Percentiles rank a stretch among this genome's conserved stretches.
Evolutionary conservation across 352 stramenopile species (phyloP).

Genomic region (Salisapilia sapeloensis): DNA sequence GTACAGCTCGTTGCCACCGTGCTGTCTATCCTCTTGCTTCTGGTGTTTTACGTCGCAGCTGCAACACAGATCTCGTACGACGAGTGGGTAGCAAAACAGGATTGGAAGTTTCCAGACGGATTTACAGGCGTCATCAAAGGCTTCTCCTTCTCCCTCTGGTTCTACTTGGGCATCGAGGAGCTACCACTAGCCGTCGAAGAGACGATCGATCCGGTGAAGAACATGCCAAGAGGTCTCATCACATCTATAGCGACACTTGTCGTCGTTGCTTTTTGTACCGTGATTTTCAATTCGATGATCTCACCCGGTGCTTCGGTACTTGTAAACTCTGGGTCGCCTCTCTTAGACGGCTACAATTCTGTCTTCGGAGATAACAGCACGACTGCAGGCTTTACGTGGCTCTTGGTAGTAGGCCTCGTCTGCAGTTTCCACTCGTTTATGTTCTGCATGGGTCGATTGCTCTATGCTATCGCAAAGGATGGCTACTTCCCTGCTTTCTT

Average conservation of each 20-base stretch:
- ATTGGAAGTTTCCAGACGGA: slow-evolving; percentile 26
- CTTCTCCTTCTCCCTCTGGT: slow-evolving; percentile 51
- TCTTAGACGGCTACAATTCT: slow-evolving; percentile 40
- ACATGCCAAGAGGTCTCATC: slow-evolving; percentile 36
- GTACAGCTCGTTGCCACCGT: slow-evolving; percentile 36
- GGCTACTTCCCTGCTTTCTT: slow-evolving; percentile 33
- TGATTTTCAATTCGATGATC: slow-evolving; percentile 55
- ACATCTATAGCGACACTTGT: slow-evolving; percentile 36
- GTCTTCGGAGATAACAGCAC: slow-evolving; percentile 53
- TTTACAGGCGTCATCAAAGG: slow-evolving; percentile 31
- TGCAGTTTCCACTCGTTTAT: slow-evolving; percentile 62
- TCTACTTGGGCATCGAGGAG: slow-evolving; percentile 55
- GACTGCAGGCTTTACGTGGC: slow-evolving; percentile 48
- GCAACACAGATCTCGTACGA: slow-evolving; percentile 35
- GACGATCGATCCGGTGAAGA: slow-evolving; percentile 35
- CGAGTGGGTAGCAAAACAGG: slow-evolving; percentile 17
- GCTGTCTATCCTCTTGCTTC: slow-evolving; percentile 29
- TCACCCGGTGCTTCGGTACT: slow-evolving; percentile 21
- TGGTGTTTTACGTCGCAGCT: slow-evolving; percentile 53
- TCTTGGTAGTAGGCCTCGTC: slow-evolving; percentile 42
- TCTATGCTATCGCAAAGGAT: slow-evolving; percentile 48
- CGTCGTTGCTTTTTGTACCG: slow-evolving; percentile 30
- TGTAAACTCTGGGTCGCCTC: slow-evolving; percentile 20
- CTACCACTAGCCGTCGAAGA: slow-evolving; percentile 44
- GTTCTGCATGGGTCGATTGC: slow-evolving; percentile 54